Evolutionary conservation across 225 moss, liverwort and hornwort genomes (phyloP), one percentile per base, ranked within the genome.

Genomic region (Antitrichia curtipendula): DNA sequence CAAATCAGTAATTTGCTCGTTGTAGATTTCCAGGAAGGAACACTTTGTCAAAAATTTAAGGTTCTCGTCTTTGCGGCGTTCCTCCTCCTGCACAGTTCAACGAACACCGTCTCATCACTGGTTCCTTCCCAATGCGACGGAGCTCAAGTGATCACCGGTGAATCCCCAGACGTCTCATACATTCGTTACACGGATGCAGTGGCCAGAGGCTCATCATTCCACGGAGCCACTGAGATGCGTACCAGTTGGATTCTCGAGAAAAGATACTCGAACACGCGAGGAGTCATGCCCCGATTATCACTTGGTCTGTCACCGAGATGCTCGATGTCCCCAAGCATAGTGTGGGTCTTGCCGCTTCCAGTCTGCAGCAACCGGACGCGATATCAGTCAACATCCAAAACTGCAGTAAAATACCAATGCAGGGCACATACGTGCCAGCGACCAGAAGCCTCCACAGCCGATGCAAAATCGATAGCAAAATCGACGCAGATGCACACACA

Each of bases 1-100:
- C 91, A 94, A 92, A 92, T 94, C 92, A 92, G 91, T 92, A 71
- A 94, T 94, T 92, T 94, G 94, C 90, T 92, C 92, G 86, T 94
- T 94, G 87, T 92, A 94, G 87, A 94, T 92, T 82, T 92, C 94
- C 34, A 94, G 59, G 54, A 94, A 92, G 41, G 92, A 94, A 78
- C 92, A 92, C 77, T 92, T 94, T 45, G 92, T 90, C 90, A 91
- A 82, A 85, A 92, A 94, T 41, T 75, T 91, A 8, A 94, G 90
- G 61, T 89, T 92, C 91, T 92, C 94, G 80, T 90, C 91, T 89
- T 89, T 91, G 41, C 94, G 94, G 52, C 88, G 86, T 60, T 91
- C 91, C 88, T 94, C 94, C 76, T 94, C 94, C 90, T 92, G 91
- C 89, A 86, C 59, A 73, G 68, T 49, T 56, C 82, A 56, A 90